Evolutionary conservation across 257 asterid genomes (phyloP), one percentile per base, ranked within the genome.

Genomic region (Solanum chiquidenum): DNA sequence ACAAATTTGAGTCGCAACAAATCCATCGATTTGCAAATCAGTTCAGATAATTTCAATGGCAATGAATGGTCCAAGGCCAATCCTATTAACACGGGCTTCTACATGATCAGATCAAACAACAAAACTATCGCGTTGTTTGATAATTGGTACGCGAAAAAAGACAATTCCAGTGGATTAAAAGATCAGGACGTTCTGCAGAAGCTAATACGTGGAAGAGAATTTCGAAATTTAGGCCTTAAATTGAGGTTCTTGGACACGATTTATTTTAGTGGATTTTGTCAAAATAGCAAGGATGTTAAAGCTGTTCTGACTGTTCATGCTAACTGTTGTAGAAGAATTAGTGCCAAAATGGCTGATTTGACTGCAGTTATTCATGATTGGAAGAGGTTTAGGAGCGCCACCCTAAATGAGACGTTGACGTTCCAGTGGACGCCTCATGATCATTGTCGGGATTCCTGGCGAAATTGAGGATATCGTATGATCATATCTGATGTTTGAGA

Each of bases 21-120:
- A 27, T 60, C 82, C 21, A 37, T 88, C 12, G 94, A 92, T 58
- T 84, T 93, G 21, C 93, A 93, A 74, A 89, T 92, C 74, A 90
- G 93, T 76, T 83, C 90, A 18, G 96, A 93, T 55, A 6, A 4
- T 0, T 90, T 89, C 91, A 89, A 83, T 27, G 92, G 92, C 75
- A 60, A 89, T 5, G 71, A 83, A 52, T 87, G 84, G 87, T 86
- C 92, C 12, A 52, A 89, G 49, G 25, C 79, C 0, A 88, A 90
- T 66, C 90, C 4, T 4, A 90, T 92, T 58, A 93, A 93, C 91
- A 92, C 95, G 1, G 96, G 96, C 4, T 93, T 93, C 90, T 92
- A 93, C 87, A 89, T 90, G 92, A 85, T 93, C 89, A 88, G 86
- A 86, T 88, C 96, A 42, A 93, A 91, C 90, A 89, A 90, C 62